Conservation (phyloP, 2,329 filamentous ascomycete genomes). For the Zarea fungicola region DNA sequence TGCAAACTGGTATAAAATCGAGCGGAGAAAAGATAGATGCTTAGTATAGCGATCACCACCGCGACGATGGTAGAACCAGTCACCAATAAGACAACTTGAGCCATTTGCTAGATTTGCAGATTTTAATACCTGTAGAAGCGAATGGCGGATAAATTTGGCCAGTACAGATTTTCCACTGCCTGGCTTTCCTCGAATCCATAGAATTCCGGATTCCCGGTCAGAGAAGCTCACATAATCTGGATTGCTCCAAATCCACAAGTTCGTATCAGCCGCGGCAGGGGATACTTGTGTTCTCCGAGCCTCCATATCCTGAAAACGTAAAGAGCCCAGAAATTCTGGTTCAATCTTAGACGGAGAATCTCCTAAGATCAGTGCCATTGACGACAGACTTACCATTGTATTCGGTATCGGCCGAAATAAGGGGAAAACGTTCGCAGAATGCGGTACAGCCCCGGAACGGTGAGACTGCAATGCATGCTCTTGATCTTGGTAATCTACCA, state of each 20-base stretch:
- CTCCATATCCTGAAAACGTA: not conserved
- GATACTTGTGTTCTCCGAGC: not conserved
- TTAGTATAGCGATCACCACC: not conserved
- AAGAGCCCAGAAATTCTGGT: not conserved
- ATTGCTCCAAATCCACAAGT: not conserved
- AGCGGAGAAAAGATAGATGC: not conserved
- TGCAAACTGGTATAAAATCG: not conserved
- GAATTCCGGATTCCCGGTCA: not conserved
- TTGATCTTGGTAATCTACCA: too few species aligned
- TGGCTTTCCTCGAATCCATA: slow-evolving; percentile 13
- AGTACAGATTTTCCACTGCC: slow-evolving; percentile 13
- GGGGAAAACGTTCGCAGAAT: too few species aligned
- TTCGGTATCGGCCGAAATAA: not conserved
- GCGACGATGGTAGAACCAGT: not conserved
- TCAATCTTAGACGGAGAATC: not conserved
- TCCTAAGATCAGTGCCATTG: too few species aligned
- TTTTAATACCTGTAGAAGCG: not conserved
- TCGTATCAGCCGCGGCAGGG: not conserved
- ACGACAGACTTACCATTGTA: not conserved
- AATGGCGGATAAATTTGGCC: slow-evolving; percentile 4
- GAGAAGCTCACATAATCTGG: not conserved
- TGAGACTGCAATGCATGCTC: not conserved
- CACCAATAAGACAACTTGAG: not conserved
- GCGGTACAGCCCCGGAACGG: too few species aligned
- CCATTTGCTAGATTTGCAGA: too few species aligned